Percentiles rank a stretch among this genome's conserved stretches.
Conservation (phyloP, 208 protist genomes). For the Herpetomonas tarakana region DNA sequence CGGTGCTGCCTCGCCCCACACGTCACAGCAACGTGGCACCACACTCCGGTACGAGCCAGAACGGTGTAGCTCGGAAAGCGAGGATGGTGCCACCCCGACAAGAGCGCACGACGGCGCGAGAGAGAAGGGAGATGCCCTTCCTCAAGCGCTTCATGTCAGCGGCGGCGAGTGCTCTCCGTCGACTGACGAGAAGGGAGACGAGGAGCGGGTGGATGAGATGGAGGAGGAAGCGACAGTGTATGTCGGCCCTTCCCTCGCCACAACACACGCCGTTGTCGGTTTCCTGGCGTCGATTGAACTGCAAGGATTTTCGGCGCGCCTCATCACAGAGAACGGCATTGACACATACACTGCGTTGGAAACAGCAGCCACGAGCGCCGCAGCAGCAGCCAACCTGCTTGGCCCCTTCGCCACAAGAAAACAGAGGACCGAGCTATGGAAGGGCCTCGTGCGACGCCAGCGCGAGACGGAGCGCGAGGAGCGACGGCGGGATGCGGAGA, state of each 20-base stretch:
- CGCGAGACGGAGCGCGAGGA: conserved; percentile 11
- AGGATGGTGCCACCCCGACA: not conserved
- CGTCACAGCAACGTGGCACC: no score
- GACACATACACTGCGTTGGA: conserved; percentile 43
- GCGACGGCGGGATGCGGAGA: conserved; percentile 5
- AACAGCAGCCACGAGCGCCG: conserved; percentile 19
- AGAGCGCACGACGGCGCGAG: no score
- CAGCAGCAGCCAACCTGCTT: conserved; percentile 42
- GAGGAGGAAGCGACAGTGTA: no score
- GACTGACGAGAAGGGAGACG: no score
- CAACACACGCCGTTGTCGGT: conserved; percentile 61
- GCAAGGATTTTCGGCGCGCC: conserved; percentile 58
- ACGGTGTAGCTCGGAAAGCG: not conserved
- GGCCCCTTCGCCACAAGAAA: conserved; percentile 52
- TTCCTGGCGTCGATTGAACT: conserved; percentile 73
- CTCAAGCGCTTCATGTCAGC: no score
- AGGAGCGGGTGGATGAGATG: no score
- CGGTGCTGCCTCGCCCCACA: no score
- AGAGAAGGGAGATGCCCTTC: no score
- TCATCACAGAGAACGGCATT: conserved; percentile 37
- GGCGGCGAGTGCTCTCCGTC: no score
- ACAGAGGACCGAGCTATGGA: conserved; percentile 54
- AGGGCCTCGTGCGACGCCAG: conserved; percentile 44
- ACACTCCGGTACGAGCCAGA: no score
- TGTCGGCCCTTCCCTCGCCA: no score